These are phyloP conservation scores for Chaetomium olivaceum DNA, from an alignment of 2,329 filamentous ascomycete species.

Conservation along the genomic window DNA sequence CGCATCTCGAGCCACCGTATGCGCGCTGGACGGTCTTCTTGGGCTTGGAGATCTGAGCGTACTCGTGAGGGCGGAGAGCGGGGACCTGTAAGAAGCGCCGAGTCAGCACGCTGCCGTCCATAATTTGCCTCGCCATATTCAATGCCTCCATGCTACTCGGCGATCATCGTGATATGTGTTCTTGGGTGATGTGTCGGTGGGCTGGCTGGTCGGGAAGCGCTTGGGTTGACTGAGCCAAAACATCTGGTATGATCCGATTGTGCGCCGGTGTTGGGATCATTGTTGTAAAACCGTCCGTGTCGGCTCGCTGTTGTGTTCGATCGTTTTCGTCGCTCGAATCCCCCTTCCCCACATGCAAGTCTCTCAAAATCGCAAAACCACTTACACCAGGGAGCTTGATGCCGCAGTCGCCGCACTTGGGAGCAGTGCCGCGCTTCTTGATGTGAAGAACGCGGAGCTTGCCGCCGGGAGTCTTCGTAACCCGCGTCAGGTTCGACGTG, in stretches of 20 bases:
- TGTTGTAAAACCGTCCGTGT: not conserved
- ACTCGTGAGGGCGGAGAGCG: conserved; percentile 97
- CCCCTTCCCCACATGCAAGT: not conserved
- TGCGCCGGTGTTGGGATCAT: not conserved
- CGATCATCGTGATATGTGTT: not conserved
- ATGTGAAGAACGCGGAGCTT: conserved; percentile 96
- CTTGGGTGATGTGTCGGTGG: not conserved
- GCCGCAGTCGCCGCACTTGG: conserved; percentile 99
- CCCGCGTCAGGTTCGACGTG: conserved; percentile 91
- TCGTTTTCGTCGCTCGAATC: not conserved
- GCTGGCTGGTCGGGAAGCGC: not conserved
- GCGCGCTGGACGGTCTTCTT: conserved; percentile 99
- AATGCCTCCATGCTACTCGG: not conserved
- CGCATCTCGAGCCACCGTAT: conserved; percentile 98
- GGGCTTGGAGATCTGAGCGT: conserved; percentile 93
- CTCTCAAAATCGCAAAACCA: conserved; percentile 41
- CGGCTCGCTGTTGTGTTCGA: conserved; percentile 8
- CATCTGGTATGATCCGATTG: not conserved
- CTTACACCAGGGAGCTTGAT: conserved; percentile 97
- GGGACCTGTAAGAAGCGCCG: conserved; percentile 64
- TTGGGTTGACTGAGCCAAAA: not conserved
- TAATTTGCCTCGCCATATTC: not conserved
- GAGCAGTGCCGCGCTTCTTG: conserved; percentile 98
- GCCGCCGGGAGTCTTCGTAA: conserved; percentile 95
- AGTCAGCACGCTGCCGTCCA: conserved; percentile 35